Base-by-base conservation (phyloP, 2,329 filamentous ascomycete genomes). In the Sporothrix luriei region DNA sequence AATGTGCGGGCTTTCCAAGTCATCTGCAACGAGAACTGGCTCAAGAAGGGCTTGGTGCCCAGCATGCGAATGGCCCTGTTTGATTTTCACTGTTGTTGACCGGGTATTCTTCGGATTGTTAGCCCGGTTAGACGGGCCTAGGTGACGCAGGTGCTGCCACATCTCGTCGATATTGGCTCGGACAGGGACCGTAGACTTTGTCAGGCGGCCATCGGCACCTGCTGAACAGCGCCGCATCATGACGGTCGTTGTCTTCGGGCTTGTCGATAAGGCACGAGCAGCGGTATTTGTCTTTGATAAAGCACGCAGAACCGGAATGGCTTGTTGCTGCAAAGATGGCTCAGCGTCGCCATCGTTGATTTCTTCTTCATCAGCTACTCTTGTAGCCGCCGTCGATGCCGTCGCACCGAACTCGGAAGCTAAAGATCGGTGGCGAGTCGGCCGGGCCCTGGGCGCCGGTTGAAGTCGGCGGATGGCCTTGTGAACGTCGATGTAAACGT, bases 401-500 rank as follows among this genome's bases (percentile, higher is more conserved):
- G 11, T 73, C 71, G 29, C 76, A 74, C 67, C 77, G 14, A 38
- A 24, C 1, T 71, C 61, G 1, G 65, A 43, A 9, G 57, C 64
- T 9, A 66, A 77, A 69, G 75, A 85, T 26, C 77, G 79, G 70
- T 75, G 77, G 73, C 80, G 77, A 51, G 79, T 78, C 40, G 82
- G 85, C 69, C 91, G 87, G 57, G 88, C 88, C 76, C 92, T 91
- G 1, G 94, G 94, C 1, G 94, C 93, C 0, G 93, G 93, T 24
- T 90, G 88, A 76, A 96, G 87, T 67, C 95, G 91, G 70, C 95
- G 89, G 74, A 99, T 97, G 26, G 95, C 95, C 82, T 98, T 98
- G 84, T 98, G 95, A 2, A 99, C 93, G 78, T 99, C 95, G 73
- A 99, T 90, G 76, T 97, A 99, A 13, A 99, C 95, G 79, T 99